Conservation (phyloP, 108 stramenopile genomes). For the Pseudonitzschia delicatissima region DNA sequence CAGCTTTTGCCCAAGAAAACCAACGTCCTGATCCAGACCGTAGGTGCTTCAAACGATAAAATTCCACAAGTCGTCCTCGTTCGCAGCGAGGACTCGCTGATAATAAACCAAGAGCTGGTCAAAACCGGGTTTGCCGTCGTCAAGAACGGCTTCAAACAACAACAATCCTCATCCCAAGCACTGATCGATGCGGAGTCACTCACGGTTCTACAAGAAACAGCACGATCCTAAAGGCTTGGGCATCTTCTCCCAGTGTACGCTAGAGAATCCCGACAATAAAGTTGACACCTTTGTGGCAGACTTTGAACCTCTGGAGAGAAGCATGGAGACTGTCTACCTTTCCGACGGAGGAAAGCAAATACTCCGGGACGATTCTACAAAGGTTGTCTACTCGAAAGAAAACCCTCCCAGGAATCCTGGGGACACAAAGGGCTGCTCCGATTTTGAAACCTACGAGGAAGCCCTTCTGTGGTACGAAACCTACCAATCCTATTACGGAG, state of each 20-base stretch:
- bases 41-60: background rate
- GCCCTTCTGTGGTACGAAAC: slow-evolving; percentile 56
- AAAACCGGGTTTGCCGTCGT: slow-evolving; percentile 38
- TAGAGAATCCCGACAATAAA: background rate
- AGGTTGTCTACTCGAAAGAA: background rate
- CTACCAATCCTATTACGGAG: slow-evolving; percentile 50
- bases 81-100: slow-evolving; percentile 23
- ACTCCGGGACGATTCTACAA: slow-evolving; percentile 6
- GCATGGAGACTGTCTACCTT: slow-evolving; percentile 32
- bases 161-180: background rate
- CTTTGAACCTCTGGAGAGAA: slow-evolving; percentile 54
- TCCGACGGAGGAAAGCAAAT: slow-evolving; percentile 46
- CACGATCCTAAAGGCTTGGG: slow-evolving; percentile 36
- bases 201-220: slow-evolving; percentile 28
- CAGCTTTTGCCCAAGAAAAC: slow-evolving; percentile 37
- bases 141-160: background rate
- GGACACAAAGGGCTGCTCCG: slow-evolving; percentile 51
- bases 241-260: slow-evolving; percentile 33
- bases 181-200: slow-evolving; percentile 16
- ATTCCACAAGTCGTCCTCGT: slow-evolving; percentile 7
- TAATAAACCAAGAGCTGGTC: slow-evolving; percentile 47
- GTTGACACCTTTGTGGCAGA: slow-evolving; percentile 30
- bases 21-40: slow-evolving; percentile 15
- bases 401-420: slow-evolving; percentile 45
- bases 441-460: slow-evolving; percentile 62